Base-by-base conservation (phyloP, 352 stramenopile genomes). In the Halophytophthora batemanensis region DNA sequence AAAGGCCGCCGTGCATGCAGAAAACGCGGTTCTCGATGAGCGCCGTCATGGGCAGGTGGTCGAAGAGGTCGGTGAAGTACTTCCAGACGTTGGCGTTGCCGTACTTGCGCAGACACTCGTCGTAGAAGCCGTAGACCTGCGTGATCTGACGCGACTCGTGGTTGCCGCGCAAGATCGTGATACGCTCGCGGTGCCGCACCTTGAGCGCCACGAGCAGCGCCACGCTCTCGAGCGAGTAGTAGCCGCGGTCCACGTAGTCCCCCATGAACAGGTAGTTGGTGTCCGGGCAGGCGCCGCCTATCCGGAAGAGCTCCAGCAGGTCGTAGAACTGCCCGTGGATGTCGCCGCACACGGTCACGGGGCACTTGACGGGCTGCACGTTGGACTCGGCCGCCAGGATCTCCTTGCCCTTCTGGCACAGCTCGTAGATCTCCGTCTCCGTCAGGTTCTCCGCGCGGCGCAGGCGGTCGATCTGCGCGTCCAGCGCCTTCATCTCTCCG, bases 331-430 rank as follows among this genome's bases (percentile, higher is more conserved):
- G 85, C 21, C 85, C 85, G 62, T 95, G 85, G 61, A 95, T 95
- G 69, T 95, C 85, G 17, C 85, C 85, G 45, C 83, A 94, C 69
- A 99, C 96, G 52, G 97, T 99, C 17, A 99, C 96, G 15, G 97
- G 98, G 33, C 96, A 95, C 71, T 99, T 93, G 25, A 99, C 97
- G 38, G 92, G 82, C 81, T 99, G 95, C n/a, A 99, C 97, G 74
- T 99, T 99, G 64, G 84, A 97, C 75, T 99, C 98, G 56, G 99
- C 97, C 19, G 99, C 95, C 34, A 99, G 82, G 69, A 99, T 99
- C 77, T 99, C 97, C 52, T 95, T 74, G 17, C 96, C 97, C 63
- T 98, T 96, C 61, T 98, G 80, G 74, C 97, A 99, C 31, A 99
- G 71, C 46, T 85, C 90, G 71, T 98, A 98, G 19, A 99, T 96